Evolutionary conservation across 75 land plant species (phyloP), one percentile per base, ranked within the genome.

Genomic region (Sequoiadendron giganteum): DNA sequence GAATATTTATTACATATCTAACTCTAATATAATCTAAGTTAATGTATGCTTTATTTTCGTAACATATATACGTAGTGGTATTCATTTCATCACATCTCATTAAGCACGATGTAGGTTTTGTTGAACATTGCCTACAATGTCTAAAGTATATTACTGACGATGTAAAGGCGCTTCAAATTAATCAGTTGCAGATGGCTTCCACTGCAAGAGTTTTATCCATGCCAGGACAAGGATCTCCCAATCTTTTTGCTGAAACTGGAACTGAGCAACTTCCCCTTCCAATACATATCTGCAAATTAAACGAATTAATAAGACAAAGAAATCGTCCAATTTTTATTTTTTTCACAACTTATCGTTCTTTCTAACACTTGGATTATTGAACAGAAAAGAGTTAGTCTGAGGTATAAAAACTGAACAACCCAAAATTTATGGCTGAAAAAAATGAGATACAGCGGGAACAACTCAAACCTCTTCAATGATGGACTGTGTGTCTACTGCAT

Each of bases 161-260:
- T 34, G 14, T 73, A 73, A 83, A 49, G 45, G 45, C n/a, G 19
- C 21, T 32, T 25, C 49, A 45, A 54, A 85, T 85, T 52, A 21
- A 32, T 30, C n/a, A 36, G 49, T 73, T 58, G 83, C 97, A 97
- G 40, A 58, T 90, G 9, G 86, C 94, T 89, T 97, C 93, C 30
- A 95, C 90, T 25, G 94, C 97, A 14, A 97, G 90, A n/a, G 89
- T 93, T 85, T 92, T 93, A 28, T 86, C 48, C 10, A 90, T 86
- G 34, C 86, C 88, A 18, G 95, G 91, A 87, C 97, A 94, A 28
- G 93, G 52, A 89, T 78, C 80, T 73, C 86, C 90, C 73, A 94
- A 92, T 8, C 43, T 84, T 3, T 65, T 61, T 39, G 78, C 48
- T 3, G 87, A 81, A 21, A 94, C 84, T 10, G 93, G 91, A 15